phyloP scores from a whole-genome alignment of 768 basidiomycete species.

The Phlebiopsis flavidoalba region DNA sequence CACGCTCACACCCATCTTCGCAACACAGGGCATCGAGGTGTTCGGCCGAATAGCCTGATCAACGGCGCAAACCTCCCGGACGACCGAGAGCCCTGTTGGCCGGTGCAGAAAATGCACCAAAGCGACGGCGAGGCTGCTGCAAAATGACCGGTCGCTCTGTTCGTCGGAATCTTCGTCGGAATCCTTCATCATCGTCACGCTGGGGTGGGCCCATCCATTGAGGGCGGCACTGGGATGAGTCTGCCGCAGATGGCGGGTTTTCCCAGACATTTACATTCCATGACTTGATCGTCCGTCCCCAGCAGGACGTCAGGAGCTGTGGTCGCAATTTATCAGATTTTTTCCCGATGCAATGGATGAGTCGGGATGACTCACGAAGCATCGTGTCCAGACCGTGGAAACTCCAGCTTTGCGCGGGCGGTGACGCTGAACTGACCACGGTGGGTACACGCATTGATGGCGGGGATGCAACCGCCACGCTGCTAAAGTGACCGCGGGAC shows the following conservation, averaged over 20 bases:
- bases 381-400: neutral
- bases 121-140: conserved; percentile 19
- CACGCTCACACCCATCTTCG: neutral
- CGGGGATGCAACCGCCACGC: neutral
- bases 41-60: neutral
- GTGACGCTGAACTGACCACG: neutral
- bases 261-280: neutral
- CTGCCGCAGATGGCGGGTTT: too few species aligned
- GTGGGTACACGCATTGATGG: conserved; percentile 25
- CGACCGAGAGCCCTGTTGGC: conserved; percentile 16
- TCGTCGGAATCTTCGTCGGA: conserved; percentile 10
- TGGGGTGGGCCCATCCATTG: neutral
- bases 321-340: neutral
- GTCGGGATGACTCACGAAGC: conserved; percentile 3
- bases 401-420: neutral
- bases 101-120: conserved; percentile 36
- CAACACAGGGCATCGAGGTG: neutral
- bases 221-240: conserved; percentile 1
- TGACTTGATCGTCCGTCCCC: neutral
- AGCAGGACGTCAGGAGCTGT: conserved; percentile 8
- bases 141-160: conserved; percentile 11
- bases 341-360: neutral
- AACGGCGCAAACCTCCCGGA: neutral
- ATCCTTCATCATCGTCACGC: neutral
- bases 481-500: neutral